Base-by-base conservation (phyloP, 345 rosid species). In the Cardiospermum halicacabum region DNA sequence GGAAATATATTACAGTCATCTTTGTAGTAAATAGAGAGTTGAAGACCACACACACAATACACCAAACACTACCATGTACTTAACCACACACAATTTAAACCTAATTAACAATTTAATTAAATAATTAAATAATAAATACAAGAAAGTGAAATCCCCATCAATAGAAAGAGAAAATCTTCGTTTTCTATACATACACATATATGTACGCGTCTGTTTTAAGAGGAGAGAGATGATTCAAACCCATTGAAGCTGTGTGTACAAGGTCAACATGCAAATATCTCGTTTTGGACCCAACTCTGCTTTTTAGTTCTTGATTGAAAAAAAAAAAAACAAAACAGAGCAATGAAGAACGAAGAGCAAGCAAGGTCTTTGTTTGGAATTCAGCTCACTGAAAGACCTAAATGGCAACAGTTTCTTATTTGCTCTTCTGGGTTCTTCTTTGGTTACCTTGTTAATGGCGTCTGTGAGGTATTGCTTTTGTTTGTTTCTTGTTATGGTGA, bases 361-460 rank as follows among this genome's bases (percentile, higher is more conserved):
- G 58, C 78, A 12, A 74, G 85, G 76, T 82, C 77, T 56, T 50
- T 87, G 77, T 87, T 84, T 58, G 86, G 85, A 62, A 76, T 87
- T 81, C 82, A 88, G 11, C 81, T 87, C n/a, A 72, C 88, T 27
- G 76, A 68, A 60, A 77, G 76, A 55, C 85, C 93, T 19, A 72
- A 11, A 59, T 87, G 85, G 88, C 81, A 81, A 34, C 86, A 79
- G 45, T 84, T 84, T 69, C 77, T 84, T 13, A 73, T 84, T 64
- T 81, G 85, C 57, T 84, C 89, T 27, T 75, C 89, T 62, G 85
- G 85, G 26, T 84, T 84, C 78, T 84, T 81, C 82, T 81, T 84
- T 53, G 89, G 89, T 31, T 84, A 84, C 59, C 84, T 84, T 56
- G 78, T 84, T 56, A 84, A 84, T 63, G 89, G 89, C 69, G 30